phyloP scores from a whole-genome alignment of 805 yeast genomes.

The Ogataea haglerorum region DNA sequence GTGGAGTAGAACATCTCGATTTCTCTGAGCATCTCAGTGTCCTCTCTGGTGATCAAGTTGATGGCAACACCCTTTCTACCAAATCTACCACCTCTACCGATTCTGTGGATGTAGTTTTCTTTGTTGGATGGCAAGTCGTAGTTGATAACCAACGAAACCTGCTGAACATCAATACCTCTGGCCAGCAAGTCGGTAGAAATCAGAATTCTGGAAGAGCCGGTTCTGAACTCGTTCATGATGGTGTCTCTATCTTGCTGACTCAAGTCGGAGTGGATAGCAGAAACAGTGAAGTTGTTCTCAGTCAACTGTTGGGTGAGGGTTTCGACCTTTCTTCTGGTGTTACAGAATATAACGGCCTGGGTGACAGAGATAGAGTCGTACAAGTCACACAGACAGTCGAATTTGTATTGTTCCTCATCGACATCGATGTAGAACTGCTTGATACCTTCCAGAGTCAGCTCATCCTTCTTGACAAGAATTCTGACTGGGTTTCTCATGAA shows the following conservation, averaged over 20 bases:
- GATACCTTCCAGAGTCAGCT: conserved; percentile 90
- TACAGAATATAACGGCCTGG: conserved; percentile 97
- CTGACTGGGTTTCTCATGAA: conserved; percentile 93
- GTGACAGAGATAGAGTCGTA: conserved; percentile 94
- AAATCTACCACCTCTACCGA: conserved; percentile 97
- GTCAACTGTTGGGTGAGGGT: conserved; percentile 79
- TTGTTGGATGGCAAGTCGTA: conserved; percentile 90
- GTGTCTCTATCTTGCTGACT: conserved; percentile 91
- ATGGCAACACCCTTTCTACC: conserved; percentile 99
- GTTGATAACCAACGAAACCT: conserved; percentile 92
- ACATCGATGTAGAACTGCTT: conserved; percentile 89
- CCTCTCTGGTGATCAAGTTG: conserved; percentile 83
- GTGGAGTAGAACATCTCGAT: conserved; percentile 71
- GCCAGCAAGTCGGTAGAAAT: conserved; percentile 98
- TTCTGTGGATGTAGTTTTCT: conserved; percentile 95
- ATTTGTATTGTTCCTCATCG: conserved; percentile 90
- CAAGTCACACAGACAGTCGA: conserved; percentile 89
- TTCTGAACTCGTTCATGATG: conserved; percentile 93
- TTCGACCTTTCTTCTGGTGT: conserved; percentile 93
- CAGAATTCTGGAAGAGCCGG: conserved; percentile 88
- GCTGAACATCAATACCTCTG: conserved; percentile 98
- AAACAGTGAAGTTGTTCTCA: conserved; percentile 82
- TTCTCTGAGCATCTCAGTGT: conserved; percentile 69
- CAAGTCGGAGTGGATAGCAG: conserved; percentile 96
- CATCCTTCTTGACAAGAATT: conserved; percentile 91